Base-by-base conservation (phyloP, 2,329 filamentous ascomycete genomes). In the Talaromyces sp. region DNA sequence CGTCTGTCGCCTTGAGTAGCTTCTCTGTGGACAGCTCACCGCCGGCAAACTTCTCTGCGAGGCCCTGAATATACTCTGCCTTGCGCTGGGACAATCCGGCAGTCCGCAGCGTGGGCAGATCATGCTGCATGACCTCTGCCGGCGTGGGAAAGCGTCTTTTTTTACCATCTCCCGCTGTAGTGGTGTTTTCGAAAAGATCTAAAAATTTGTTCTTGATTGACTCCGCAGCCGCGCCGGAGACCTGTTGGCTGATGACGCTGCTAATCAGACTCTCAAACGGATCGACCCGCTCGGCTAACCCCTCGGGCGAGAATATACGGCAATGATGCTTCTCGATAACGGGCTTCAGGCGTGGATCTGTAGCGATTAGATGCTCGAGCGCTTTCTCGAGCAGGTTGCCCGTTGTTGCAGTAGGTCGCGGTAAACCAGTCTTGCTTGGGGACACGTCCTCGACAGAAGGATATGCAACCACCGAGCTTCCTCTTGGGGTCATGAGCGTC, bases 171-270 rank as follows among this genome's bases (percentile, higher is more conserved):
- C 44, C 33, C 23, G 42, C 28, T 33, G 56, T 2, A 23, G 30
- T 16, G 33, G 56, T 50, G 56, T 27, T 63, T 40, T 78, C 73
- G 74, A 96, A 97, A 5, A 97, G 78, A 1, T 80, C 82, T 23
- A 96, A 78, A 73, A 97, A 97, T 66, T 91, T 94, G 56, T 84
- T 85, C 74, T 94, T 93, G 78, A 99, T 98, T 5, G 90, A 90
- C 62, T 86, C 89, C 12, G 95, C 95, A 0, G 95, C 95, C 5
- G 92, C 92, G 18, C 94, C 92, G 0, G 92, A 96, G 23, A 99
- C 94, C 79, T 99, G 95, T 77, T 98, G 95, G 59, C 91, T 92
- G 69, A 98, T 96, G 72, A 99, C 97, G 57, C 92, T 90, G 74
- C 89, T 93, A 44, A 86, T 84, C 36, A 99, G 82, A 61, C 86